Evolutionary conservation across 2,329 filamentous ascomycete genomes (phyloP).

Genomic region (Epichloe glyceriae): DNA sequence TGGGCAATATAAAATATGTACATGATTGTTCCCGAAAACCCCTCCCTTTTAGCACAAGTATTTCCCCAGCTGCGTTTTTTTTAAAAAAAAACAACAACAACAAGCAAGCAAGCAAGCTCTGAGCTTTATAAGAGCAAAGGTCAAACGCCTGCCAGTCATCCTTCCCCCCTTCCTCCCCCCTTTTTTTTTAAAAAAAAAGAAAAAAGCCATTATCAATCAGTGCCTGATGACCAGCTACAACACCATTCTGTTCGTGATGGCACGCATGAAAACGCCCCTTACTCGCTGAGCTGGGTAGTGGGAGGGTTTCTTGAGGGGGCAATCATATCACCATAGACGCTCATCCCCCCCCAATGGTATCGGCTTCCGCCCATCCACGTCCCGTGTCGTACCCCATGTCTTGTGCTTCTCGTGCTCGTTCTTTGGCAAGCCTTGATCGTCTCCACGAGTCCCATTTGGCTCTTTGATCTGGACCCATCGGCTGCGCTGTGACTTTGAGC

Average conservation of each 20-base stretch:
- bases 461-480: slow-evolving; percentile 25
- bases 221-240: too few species aligned
- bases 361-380: slow-evolving; percentile 18
- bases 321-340: slow-evolving; percentile 8
- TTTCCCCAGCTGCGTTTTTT: too few species aligned
- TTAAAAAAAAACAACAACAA: too few species aligned
- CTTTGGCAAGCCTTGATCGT: slow-evolving; percentile 24
- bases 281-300: neutral
- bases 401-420: slow-evolving; percentile 25
- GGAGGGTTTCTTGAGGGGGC: neutral
- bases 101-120: too few species aligned
- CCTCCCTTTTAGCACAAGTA: neutral
- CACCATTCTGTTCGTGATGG: neutral
- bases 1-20: neutral
- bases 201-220: neutral
- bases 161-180: too few species aligned
- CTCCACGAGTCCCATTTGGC: slow-evolving; percentile 34
- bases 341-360: slow-evolving; percentile 17
- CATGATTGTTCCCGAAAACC: neutral
- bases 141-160: too few species aligned
- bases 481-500: slow-evolving; percentile 19
- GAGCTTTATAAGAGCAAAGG: too few species aligned
- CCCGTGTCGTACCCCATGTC: slow-evolving; percentile 26
- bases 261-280: neutral
- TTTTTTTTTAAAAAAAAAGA: neutral